A percentile compares a stretch with the other conserved stretches of the same genome.
Evolutionary conservation across 257 asterid species (phyloP).

Genomic region (Solanum infundibuliforme): DNA sequence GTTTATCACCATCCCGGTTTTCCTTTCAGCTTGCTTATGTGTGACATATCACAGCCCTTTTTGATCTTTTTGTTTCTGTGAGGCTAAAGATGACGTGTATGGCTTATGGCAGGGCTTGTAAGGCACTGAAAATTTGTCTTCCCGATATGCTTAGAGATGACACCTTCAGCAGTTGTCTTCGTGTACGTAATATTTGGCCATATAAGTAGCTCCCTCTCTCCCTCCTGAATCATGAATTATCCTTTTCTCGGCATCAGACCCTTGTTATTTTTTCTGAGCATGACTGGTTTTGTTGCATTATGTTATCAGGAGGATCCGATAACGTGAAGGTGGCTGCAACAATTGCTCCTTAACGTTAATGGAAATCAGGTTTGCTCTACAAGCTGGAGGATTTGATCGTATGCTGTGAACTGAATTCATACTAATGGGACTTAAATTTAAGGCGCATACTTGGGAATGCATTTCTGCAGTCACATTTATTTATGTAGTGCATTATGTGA

Average conservation of each 20-base stretch:
- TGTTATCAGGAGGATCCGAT: slow-evolving; percentile 58
- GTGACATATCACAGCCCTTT: background rate
- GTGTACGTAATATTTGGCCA: slow-evolving; percentile 8
- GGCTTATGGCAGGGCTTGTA: slow-evolving; percentile 11
- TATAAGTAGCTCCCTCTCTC: background rate
- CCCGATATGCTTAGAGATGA: slow-evolving; percentile 21
- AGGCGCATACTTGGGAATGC: background rate
- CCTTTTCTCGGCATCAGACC: background rate
- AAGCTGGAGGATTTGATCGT: slow-evolving; percentile 56
- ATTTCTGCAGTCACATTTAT: background rate
- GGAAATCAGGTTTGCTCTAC: slow-evolving; percentile 50
- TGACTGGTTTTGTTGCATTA: background rate
- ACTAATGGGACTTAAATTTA: background rate
- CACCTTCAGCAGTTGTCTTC: slow-evolving; percentile 18
- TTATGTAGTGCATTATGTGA: background rate
- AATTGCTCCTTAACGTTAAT: slow-evolving; percentile 60
- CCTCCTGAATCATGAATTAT: background rate
- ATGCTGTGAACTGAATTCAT: slow-evolving; percentile 19
- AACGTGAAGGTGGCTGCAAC: slow-evolving; percentile 71
- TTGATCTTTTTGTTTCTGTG: background rate
- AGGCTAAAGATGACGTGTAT: background rate
- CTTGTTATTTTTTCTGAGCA: background rate
- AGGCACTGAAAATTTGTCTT: slow-evolving; percentile 7
- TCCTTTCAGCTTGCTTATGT: background rate
- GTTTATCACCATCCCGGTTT: background rate